Percentiles rank a stretch among this genome's conserved stretches.
Conservation (phyloP, 208 protist species). For the Phytomonas sp. region DNA sequence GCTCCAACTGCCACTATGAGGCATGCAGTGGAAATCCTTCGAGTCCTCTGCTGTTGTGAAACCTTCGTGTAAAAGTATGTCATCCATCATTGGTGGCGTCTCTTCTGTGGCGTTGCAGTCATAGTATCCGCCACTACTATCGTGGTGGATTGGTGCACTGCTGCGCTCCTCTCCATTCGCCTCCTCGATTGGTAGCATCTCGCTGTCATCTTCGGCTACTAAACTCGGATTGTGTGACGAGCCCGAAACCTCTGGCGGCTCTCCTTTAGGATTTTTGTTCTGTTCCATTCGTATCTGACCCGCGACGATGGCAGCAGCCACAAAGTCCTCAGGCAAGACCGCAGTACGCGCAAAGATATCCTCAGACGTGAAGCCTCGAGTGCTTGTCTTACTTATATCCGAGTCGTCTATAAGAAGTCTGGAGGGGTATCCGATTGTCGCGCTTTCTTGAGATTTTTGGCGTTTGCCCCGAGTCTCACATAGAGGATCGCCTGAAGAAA, state of each 20-base stretch:
- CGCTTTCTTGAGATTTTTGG: background rate
- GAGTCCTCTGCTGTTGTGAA: background rate
- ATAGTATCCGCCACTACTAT: background rate
- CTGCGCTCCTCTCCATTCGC: background rate
- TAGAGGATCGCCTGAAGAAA: background rate
- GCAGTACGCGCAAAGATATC: conserved; percentile 33
- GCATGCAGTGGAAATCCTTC: background rate
- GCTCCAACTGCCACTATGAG: background rate
- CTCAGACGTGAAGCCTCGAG: background rate
- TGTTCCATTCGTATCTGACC: conserved; percentile 15
- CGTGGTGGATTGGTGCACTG: background rate
- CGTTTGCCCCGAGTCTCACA: background rate
- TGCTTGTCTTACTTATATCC: background rate
- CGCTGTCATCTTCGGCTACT: background rate
- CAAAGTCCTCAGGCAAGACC: conserved; percentile 36
- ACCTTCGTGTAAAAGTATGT: background rate
- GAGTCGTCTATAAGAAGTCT: background rate
- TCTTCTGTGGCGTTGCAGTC: background rate
- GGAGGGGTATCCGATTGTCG: background rate
- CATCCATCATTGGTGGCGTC: background rate
- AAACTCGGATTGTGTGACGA: background rate
- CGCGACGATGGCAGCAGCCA: conserved; percentile 36
- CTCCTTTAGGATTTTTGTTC: conserved; percentile 2
- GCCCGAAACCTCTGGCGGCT: background rate
- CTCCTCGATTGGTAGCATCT: background rate